Evolutionary conservation across 2,329 filamentous ascomycete genomes (phyloP).

Genomic region (Neurospora sp.): DNA sequence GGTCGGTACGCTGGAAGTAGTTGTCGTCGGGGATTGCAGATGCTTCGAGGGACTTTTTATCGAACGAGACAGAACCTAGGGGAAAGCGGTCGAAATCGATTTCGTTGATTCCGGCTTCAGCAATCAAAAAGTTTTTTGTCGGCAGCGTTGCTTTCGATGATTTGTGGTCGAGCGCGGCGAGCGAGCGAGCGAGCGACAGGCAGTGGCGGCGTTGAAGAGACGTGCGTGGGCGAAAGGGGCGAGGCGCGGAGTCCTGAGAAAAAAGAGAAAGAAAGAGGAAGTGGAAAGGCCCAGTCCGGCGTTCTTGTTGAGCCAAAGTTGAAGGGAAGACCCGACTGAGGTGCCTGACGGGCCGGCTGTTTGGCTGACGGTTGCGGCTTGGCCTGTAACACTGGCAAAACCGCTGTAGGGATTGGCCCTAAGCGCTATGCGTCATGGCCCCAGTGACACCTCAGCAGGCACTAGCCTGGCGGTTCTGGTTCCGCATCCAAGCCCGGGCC

Average conservation of each 20-base stretch:
- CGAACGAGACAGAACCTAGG: neutral
- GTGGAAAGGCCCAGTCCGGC: neutral
- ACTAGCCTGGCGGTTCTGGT: neutral
- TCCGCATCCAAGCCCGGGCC: neutral
- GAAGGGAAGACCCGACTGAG: neutral
- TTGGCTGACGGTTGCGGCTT: neutral
- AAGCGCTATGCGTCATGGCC: neutral
- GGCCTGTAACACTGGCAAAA: neutral
- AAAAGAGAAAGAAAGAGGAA: neutral
- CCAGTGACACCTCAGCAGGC: neutral
- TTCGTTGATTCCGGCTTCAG: neutral
- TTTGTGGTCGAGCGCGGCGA: neutral
- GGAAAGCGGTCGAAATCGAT: neutral
- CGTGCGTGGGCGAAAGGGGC: neutral
- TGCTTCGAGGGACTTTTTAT: neutral
- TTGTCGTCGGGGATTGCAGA: neutral
- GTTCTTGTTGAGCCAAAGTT: neutral
- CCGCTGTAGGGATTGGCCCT: neutral
- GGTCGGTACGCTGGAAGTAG: neutral
- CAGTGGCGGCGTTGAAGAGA: neutral
- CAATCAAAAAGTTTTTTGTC: neutral
- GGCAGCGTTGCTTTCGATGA: neutral
- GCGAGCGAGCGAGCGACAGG: neutral
- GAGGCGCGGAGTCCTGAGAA: neutral
- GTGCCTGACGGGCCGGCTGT: neutral